These are phyloP conservation scores for Wickerhamiella lipophila DNA, from an alignment of 805 yeast genomes.

Conservation along the genomic window DNA sequence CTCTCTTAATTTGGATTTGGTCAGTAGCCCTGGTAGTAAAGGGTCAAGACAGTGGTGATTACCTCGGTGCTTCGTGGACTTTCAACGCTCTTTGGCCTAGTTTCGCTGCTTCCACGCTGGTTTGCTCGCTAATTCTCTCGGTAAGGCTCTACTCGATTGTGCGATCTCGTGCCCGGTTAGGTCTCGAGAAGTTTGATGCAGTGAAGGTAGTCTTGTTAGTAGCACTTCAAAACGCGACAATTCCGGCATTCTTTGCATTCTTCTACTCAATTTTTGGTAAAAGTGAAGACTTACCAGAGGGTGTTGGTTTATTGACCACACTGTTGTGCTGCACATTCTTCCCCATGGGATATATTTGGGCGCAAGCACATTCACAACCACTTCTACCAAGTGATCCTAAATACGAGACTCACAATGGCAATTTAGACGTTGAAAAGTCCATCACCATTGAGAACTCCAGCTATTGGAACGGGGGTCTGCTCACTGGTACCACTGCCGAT, in stretches of 20 bases:
- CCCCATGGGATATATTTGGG: slow-evolving; percentile 23
- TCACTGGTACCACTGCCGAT: background rate
- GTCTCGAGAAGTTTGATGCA: slow-evolving; percentile 70
- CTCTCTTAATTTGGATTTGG: slow-evolving; percentile 48
- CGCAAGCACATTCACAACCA: slow-evolving; percentile 16
- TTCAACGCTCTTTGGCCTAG: slow-evolving; percentile 33
- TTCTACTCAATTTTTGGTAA: background rate
- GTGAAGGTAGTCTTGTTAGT: slow-evolving; percentile 70
- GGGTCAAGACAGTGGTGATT: background rate
- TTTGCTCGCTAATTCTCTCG: slow-evolving; percentile 48
- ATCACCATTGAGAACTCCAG: background rate
- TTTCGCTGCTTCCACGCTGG: slow-evolving; percentile 54
- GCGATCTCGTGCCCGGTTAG: slow-evolving; percentile 58
- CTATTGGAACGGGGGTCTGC: slow-evolving; percentile 1
- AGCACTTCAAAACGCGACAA: slow-evolving; percentile 66
- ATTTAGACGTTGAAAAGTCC: background rate
- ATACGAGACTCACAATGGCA: background rate
- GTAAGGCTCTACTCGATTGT: slow-evolving; percentile 59
- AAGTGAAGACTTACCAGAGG: background rate
- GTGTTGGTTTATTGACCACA: slow-evolving; percentile 3
- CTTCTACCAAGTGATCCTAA: background rate
- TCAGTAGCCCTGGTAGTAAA: slow-evolving; percentile 19
- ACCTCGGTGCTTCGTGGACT: slow-evolving; percentile 22
- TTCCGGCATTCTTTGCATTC: slow-evolving; percentile 49
- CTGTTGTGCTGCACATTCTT: slow-evolving; percentile 16